These are phyloP conservation scores for Cyclotella distinguenda DNA, from an alignment of 108 stramenopile species.

Conservation along the genomic window DNA sequence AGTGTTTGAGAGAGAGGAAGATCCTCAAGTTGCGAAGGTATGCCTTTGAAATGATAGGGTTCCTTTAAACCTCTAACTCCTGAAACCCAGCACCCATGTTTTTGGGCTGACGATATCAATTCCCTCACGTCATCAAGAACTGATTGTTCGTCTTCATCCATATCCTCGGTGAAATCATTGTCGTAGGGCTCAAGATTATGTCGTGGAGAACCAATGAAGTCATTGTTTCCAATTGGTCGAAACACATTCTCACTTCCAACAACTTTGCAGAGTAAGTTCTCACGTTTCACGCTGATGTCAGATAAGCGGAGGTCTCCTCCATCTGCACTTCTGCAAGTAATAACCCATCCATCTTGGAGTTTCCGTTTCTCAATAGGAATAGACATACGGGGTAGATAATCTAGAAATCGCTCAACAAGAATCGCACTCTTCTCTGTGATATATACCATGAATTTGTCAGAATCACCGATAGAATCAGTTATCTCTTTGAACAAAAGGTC, in stretches of 20 bases:
- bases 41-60: conserved; percentile 16
- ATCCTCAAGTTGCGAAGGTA: conserved; percentile 52
- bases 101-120: conserved; percentile 69
- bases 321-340: conserved; percentile 76
- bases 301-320: conserved; percentile 82
- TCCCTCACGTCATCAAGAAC: conserved; percentile 75
- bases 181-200: conserved; percentile 1
- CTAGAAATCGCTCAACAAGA: conserved; percentile 79
- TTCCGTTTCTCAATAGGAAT: conserved; percentile 86
- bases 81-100: conserved; percentile 67
- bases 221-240: conserved; percentile 49
- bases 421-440: conserved; percentile 70
- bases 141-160: conserved; percentile 50
- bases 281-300: conserved; percentile 69
- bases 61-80: conserved; percentile 66
- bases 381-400: conserved; percentile 85
- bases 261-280: conserved; percentile 72
- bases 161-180: conserved; percentile 6
- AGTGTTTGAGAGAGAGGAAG: conserved; percentile 72
- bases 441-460: conserved; percentile 59
- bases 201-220: conserved; percentile 4
- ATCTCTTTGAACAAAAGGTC: conserved; percentile 74
- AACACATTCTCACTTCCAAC: conserved; percentile 70
- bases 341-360: conserved; percentile 79
- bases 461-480: conserved; percentile 65